Conservation (phyloP, 306 rosid genomes). For the Clitoria ternatea region DNA sequence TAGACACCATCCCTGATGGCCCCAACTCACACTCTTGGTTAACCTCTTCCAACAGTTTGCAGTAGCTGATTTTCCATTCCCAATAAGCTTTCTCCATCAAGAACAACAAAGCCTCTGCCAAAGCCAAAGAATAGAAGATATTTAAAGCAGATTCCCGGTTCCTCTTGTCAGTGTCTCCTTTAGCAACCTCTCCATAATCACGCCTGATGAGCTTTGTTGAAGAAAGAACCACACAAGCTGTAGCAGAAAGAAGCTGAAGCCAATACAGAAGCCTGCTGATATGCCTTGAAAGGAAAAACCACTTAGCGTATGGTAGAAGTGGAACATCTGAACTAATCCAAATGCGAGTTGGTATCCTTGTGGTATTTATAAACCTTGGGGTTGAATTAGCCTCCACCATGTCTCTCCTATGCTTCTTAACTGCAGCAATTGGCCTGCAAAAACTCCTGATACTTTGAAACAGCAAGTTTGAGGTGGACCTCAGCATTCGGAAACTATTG, state of each 20-base stretch:
- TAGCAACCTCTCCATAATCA: constrained; percentile 65
- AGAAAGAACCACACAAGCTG: constrained; percentile 76
- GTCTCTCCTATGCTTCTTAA: constrained; percentile 31
- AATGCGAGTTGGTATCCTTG: constrained; percentile 50
- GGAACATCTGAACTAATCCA: constrained; percentile 88
- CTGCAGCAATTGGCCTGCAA: constrained; percentile 40
- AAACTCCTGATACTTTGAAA: constrained; percentile 34
- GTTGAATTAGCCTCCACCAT: constrained; percentile 12
- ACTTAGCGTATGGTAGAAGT: constrained; percentile 60
- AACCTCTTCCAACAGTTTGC: constrained; percentile 67
- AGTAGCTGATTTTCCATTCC: constrained; percentile 70
- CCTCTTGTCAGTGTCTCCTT: constrained; percentile 80
- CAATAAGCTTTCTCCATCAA: constrained; percentile 75
- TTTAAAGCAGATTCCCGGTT: constrained; percentile 65
- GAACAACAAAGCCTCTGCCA: constrained; percentile 86
- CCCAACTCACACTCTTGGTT: constrained; percentile 69
- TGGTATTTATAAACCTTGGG: constrained; percentile 17
- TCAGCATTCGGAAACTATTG: constrained; percentile 54
- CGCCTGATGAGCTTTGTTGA: constrained; percentile 53
- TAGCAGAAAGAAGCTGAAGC: constrained; percentile 92
- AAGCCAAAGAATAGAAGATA: constrained; percentile 77
- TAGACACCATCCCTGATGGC: constrained; percentile 57
- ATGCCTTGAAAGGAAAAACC: constrained; percentile 66
- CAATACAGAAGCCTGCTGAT: constrained; percentile 83
- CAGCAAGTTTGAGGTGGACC: constrained; percentile 41